A percentile compares a stretch with the other conserved stretches of the same genome.
These are phyloP conservation scores for Coniophora puteana DNA, from an alignment of 1,284 basidiomycete species.

Conservation along the genomic window DNA sequence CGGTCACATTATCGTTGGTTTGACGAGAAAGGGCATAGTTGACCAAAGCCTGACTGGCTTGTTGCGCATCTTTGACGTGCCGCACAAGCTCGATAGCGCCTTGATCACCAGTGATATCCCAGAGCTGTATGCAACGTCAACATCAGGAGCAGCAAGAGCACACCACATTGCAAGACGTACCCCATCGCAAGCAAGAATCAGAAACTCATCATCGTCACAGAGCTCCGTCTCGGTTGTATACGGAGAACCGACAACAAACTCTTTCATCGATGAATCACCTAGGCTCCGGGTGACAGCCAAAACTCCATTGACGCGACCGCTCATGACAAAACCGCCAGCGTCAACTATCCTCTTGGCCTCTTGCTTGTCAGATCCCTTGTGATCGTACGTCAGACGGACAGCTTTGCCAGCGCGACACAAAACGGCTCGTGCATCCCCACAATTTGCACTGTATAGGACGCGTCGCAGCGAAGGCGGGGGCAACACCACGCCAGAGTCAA, in stretches of 20 bases:
- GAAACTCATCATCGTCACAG: slow-evolving; percentile 87
- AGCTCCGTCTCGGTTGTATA: slow-evolving; percentile 97
- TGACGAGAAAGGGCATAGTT: slow-evolving; percentile 86
- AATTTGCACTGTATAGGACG: slow-evolving; percentile 95
- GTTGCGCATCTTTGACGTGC: slow-evolving; percentile 74
- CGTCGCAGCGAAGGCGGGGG: slow-evolving; percentile 56
- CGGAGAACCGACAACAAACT: slow-evolving; percentile 96
- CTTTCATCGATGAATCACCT: slow-evolving; percentile 98
- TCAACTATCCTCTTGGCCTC: slow-evolving; percentile 98
- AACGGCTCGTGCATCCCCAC: slow-evolving; percentile 90
- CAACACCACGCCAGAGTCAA: slow-evolving; percentile 30
- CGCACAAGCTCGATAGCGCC: slow-evolving; percentile 86
- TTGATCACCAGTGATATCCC: slow-evolving; percentile 96
- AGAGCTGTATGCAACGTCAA: slow-evolving; percentile 60
- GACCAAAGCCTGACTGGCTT: slow-evolving; percentile 76
- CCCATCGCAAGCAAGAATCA: slow-evolving; percentile 97
- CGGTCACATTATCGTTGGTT: slow-evolving; percentile 91
- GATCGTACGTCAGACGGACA: slow-evolving; percentile 94
- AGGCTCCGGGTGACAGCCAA: slow-evolving; percentile 95
- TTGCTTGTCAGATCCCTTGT: slow-evolving; percentile 96
- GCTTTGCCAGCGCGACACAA: slow-evolving; percentile 88
- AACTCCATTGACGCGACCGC: slow-evolving; percentile 96
- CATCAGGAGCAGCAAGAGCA: neutral
- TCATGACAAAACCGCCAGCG: slow-evolving; percentile 98
- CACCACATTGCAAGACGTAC: slow-evolving; percentile 46